Evolutionary conservation across 2,329 filamentous ascomycete genomes (phyloP).

Genomic region (Metarhizium album): DNA sequence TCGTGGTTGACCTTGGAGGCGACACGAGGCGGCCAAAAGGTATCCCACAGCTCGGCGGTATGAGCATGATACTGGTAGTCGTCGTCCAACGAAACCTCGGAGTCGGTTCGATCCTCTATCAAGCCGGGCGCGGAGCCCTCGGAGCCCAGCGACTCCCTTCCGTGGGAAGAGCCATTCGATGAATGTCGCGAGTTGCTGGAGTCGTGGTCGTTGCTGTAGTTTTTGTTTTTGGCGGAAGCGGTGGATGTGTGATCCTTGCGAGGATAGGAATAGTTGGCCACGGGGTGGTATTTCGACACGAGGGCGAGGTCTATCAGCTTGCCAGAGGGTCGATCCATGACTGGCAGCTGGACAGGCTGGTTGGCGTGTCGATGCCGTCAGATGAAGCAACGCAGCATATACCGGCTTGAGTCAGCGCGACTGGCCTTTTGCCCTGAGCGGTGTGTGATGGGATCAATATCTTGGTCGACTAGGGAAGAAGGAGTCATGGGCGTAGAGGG

Average conservation of each 20-base stretch:
- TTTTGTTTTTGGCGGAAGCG: not conserved
- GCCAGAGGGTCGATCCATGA: conserved; percentile 24
- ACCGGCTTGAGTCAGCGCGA: not conserved
- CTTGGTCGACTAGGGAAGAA: not conserved
- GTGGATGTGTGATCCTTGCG: conserved; percentile 15
- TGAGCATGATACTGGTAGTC: conserved; percentile 37
- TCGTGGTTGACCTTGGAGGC: conserved; percentile 5
- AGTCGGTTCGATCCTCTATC: conserved; percentile 40
- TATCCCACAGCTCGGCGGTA: conserved; percentile 38
- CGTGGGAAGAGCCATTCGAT: conserved; percentile 1
- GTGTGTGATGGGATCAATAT: not conserved
- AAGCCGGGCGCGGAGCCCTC: conserved; percentile 36
- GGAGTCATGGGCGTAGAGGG: no score
- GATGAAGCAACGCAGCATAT: not conserved
- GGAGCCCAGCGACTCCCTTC: conserved; percentile 26
- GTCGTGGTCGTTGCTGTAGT: no score
- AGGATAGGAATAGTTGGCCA: conserved; percentile 31
- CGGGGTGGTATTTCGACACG: conserved; percentile 28
- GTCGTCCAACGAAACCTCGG: conserved; percentile 39
- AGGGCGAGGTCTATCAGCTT: conserved; percentile 27
- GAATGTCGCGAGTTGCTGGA: conserved; percentile 1
- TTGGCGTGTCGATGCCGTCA: not conserved
- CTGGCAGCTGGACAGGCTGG: conserved; percentile 4
- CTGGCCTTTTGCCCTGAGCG: not conserved
- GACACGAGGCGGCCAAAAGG: conserved; percentile 28